Evolutionary conservation across 2,329 filamentous ascomycete genomes (phyloP).

Genomic region (Coniochaeta pulveracea): DNA sequence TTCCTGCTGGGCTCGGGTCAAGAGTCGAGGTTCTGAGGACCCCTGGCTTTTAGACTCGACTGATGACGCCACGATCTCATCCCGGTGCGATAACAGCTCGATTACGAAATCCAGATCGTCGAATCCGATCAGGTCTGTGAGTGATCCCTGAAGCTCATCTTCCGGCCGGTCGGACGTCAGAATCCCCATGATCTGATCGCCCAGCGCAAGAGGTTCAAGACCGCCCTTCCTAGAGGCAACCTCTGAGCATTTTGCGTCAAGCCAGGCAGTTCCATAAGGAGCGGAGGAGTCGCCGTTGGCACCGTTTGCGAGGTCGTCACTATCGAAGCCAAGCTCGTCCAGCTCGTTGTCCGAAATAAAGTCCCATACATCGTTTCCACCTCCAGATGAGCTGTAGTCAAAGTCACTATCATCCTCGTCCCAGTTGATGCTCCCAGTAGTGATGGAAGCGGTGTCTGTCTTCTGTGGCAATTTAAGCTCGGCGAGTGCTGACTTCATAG

Average conservation of each 20-base stretch:
- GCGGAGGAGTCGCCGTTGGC: constrained; percentile 14
- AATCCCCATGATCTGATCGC: constrained; percentile 66
- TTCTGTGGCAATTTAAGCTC: constrained; percentile 45
- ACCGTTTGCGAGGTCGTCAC: constrained; percentile 27
- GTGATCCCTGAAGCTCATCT: constrained; percentile 79
- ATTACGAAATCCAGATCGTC: constrained; percentile 90
- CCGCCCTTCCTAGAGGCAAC: constrained; percentile 55
- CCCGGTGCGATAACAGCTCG: constrained; percentile 71
- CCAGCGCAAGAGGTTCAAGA: constrained; percentile 57
- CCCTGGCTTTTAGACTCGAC: background rate
- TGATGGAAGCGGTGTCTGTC: constrained; percentile 29
- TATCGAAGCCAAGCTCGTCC: constrained; percentile 38
- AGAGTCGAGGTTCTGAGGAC: constrained; percentile 32
- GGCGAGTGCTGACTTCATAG: constrained; percentile 79
- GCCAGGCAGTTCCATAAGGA: constrained; percentile 55
- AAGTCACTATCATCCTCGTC: constrained; percentile 53
- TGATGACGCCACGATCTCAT: constrained; percentile 46
- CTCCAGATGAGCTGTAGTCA: constrained; percentile 43
- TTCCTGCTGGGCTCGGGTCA: constrained; percentile 68
- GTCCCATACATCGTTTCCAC: constrained; percentile 83
- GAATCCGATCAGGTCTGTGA: constrained; percentile 86
- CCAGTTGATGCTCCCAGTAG: constrained; percentile 32
- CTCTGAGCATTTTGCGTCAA: constrained; percentile 54
- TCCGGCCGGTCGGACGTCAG: constrained; percentile 58
- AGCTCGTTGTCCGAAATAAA: constrained; percentile 70